Conservation (phyloP, 75 land plant species). For the Sequoiadendron giganteum region DNA sequence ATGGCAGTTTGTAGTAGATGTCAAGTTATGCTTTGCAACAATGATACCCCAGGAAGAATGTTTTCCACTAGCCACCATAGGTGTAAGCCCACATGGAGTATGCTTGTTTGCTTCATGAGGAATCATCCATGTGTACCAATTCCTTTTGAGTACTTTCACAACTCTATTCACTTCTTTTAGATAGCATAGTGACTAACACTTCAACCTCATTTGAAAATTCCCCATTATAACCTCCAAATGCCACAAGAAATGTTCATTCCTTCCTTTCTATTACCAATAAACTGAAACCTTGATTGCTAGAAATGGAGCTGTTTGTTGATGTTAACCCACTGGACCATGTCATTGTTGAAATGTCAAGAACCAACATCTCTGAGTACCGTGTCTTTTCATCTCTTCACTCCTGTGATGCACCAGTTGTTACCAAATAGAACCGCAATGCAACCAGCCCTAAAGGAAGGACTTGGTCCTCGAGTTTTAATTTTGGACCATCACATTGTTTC, state of each 20-base stretch:
- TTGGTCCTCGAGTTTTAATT: too few species aligned
- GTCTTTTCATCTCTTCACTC: too few species aligned
- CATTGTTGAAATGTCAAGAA: too few species aligned
- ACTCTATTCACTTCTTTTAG: constrained; percentile 30
- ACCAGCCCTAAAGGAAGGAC: too few species aligned
- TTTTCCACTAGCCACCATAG: constrained; percentile 19
- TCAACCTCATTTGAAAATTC: constrained; percentile 89
- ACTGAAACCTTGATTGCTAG: constrained; percentile 63
- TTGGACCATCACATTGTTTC: too few species aligned
- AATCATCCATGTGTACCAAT: constrained; percentile 12
- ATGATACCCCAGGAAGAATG: constrained; percentile 31
- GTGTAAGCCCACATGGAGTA: constrained; percentile 15
- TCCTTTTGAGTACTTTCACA: constrained; percentile 28
- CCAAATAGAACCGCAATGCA: too few species aligned
- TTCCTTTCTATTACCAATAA: constrained; percentile 76
- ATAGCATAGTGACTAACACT: constrained; percentile 45
- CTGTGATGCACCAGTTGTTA: too few species aligned
- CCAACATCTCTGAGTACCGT: too few species aligned
- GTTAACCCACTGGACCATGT: too few species aligned
- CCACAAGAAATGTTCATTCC: constrained; percentile 68
- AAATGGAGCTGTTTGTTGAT: too few species aligned
- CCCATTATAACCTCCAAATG: constrained; percentile 79
- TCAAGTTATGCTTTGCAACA: constrained; percentile 42
- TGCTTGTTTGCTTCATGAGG: constrained; percentile 6
- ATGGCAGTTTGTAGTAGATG: constrained; percentile 48